Conservation (phyloP, 805 yeast genomes). For the Sungouiella blattae region DNA sequence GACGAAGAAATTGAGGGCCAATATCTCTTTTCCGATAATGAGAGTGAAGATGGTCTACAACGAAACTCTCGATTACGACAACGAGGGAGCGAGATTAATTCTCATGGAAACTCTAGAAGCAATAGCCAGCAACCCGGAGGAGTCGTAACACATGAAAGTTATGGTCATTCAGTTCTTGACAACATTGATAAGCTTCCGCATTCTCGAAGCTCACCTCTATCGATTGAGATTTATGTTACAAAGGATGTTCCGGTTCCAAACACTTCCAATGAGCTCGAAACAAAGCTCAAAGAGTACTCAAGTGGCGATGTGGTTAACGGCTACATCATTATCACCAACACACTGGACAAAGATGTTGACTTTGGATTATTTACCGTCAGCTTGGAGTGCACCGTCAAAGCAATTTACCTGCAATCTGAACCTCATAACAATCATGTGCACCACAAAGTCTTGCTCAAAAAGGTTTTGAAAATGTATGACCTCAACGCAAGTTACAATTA, state of each 20-base stretch:
- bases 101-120: not conserved
- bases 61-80: not conserved
- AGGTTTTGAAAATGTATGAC: conserved; percentile 59
- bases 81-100: not conserved
- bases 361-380: conserved; percentile 40
- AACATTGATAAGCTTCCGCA: conserved; percentile 49
- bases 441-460: conserved; percentile 38
- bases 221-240: conserved; percentile 49
- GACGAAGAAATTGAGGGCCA: conserved; percentile 14
- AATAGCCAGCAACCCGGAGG: not conserved
- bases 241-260: conserved; percentile 50
- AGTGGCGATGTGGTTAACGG: conserved; percentile 43
- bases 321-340: conserved; percentile 46
- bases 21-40: conserved; percentile 15
- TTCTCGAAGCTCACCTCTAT: conserved; percentile 38
- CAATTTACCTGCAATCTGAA: not conserved
- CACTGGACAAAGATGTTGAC: conserved; percentile 39
- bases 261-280: conserved; percentile 37
- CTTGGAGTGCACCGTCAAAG: conserved; percentile 33
- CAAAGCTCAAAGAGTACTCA: conserved; percentile 42
- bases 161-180: conserved; percentile 49
- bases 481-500: conserved; percentile 54
- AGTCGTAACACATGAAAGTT: conserved; percentile 16
- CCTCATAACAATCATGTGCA: conserved; percentile 1
- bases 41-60: conserved; percentile 15